Conservation (phyloP, 495 filamentous ascomycete species). For the Talaromyces trachyspermus region DNA sequence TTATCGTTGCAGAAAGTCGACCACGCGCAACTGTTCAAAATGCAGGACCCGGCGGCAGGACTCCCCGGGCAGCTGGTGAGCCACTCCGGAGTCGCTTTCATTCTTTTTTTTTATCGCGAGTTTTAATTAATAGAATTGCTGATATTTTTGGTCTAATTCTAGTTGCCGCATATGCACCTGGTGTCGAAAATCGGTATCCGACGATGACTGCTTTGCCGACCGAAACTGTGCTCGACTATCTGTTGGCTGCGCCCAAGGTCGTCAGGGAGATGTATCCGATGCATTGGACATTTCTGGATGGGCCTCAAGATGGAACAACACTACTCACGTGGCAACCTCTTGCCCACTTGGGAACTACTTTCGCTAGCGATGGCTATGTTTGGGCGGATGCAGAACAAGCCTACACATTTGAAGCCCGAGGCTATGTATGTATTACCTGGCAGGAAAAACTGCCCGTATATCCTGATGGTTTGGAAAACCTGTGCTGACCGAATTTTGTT, state of each 20-base stretch:
- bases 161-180: constrained; percentile 84
- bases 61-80: constrained; percentile 56
- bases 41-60: constrained; percentile 59
- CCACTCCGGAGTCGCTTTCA: constrained; percentile 5
- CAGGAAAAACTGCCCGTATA: too few relatives aligned
- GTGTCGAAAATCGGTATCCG: constrained; percentile 69
- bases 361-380: constrained; percentile 84
- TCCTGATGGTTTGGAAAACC: not conserved
- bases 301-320: constrained; percentile 70
- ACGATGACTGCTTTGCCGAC: constrained; percentile 56
- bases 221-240: constrained; percentile 65
- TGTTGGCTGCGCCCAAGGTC: constrained; percentile 72
- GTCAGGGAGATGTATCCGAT: constrained; percentile 69
- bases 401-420: constrained; percentile 61
- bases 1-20: not conserved
- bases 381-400: constrained; percentile 76
- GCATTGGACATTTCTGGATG: constrained; percentile 85
- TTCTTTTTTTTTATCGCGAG: not conserved
- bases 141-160: constrained; percentile 14
- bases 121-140: constrained; percentile 3
- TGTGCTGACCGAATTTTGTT: not conserved
- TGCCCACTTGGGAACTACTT: constrained; percentile 54
- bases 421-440: constrained; percentile 60
- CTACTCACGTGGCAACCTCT: constrained; percentile 83
- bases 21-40: constrained; percentile 24